Evolutionary conservation across 1,284 basidiomycete species (phyloP), one percentile per base, ranked within the genome.

Genomic region (Ganoderma sinense): DNA sequence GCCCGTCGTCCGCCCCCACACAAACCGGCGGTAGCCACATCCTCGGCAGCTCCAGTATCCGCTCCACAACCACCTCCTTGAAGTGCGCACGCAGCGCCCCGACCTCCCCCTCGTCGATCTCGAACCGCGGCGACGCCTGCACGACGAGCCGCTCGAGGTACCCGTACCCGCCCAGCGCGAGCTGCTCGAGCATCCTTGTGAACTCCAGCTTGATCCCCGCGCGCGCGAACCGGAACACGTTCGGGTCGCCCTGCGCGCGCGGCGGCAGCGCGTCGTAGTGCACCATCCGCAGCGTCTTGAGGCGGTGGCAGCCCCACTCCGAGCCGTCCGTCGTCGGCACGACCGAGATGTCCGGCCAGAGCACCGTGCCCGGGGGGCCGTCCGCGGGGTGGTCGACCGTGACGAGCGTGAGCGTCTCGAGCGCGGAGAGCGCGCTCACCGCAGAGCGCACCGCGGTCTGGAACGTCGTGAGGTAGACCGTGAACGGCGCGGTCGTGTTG

Each of bases 121-220:
- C 14, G 31, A 67, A 48, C 31, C 33, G 36, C 59, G 65, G 59
- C 48, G 59, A 62, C n/a, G 65, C 61, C 36, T 56, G 65, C 59
- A 67, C n/a, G 8, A 43, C 61, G 3, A 67, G n/a, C 4, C 11
- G 23, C 31, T 63, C 66, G n/a, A 67, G 60, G 29, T 67, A 67
- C 6, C 26, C 53, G 31, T 67, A 63, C 29, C 40, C 61, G 14
- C 61, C 36, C 39, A 61, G 62, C 53, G 40, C 61, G 39, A 67
- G 66, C 53, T 63, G 39, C 14, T 10, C 4, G 33, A 67, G 61
- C 61, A 67, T 55, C 53, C 40, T 41, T 13, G 18, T 4, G 20
- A 63, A 56, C 53, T 56, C 53, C 29, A 56, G 18, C 29, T 56
- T 56, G 31, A 45, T 45, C n/a, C 14, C 45, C 29, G 13, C 5